These are phyloP conservation scores for Stramenopiles sp. DNA, from an alignment of 352 stramenopile species.

Conservation along the genomic window DNA sequence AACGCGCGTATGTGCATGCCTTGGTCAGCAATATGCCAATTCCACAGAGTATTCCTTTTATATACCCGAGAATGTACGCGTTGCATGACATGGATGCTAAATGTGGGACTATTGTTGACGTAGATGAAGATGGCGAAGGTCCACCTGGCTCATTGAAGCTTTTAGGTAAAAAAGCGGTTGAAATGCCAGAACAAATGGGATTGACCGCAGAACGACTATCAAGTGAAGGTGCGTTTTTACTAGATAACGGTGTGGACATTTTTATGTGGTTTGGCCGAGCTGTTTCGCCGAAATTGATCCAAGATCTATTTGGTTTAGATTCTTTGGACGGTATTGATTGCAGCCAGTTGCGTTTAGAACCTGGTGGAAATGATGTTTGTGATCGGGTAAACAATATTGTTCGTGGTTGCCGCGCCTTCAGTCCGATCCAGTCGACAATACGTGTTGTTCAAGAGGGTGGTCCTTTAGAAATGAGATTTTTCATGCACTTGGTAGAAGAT, in stretches of 20 bases:
- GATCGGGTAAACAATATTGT: conserved; percentile 18
- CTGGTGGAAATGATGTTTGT: too few relatives aligned
- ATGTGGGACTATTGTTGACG: conserved; percentile 40
- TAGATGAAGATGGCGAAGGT: conserved; percentile 28
- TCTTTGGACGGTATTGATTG: conserved; percentile 81
- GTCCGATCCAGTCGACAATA: conserved; percentile 53
- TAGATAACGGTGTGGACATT: conserved; percentile 84
- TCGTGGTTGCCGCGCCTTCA: conserved; percentile 48
- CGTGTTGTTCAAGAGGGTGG: conserved; percentile 83
- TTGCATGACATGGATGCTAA: conserved; percentile 68
- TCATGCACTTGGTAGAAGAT: conserved; percentile 93
- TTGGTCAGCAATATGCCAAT: conserved; percentile 80
- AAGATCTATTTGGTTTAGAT: conserved; percentile 74
- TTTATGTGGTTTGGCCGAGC: conserved; percentile 86
- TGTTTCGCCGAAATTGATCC: conserved; percentile 54
- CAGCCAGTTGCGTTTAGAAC: conserved; percentile 25
- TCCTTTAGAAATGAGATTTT: conserved; percentile 74
- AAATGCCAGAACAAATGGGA: too few relatives aligned
- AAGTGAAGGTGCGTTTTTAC: conserved; percentile 81
- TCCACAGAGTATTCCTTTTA: conserved; percentile 63
- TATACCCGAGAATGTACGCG: conserved; percentile 90
- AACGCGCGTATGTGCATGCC: conserved; percentile 75
- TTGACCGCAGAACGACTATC: conserved; percentile 77
- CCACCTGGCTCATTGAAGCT: too few relatives aligned
- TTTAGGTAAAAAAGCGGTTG: too few relatives aligned